Percentiles rank a stretch among this genome's conserved stretches.
Conservation (phyloP, 331 rosid genomes). For the Telfairia occidentalis region DNA sequence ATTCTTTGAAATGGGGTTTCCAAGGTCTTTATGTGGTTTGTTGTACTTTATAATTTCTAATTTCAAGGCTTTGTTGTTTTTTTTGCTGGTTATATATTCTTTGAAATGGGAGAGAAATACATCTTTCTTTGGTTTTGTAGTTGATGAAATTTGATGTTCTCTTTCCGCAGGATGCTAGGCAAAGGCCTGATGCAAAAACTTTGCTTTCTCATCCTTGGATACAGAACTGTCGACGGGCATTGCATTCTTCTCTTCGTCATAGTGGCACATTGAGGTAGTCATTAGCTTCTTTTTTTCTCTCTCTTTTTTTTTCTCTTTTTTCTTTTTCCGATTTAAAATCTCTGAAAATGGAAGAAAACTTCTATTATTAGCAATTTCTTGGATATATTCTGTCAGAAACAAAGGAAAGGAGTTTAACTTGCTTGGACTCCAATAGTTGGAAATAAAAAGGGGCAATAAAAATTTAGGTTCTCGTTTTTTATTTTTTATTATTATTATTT, state of each 20-base stretch:
- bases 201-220: slow-evolving; percentile 97
- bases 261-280: slow-evolving; percentile 76
- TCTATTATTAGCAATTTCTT: neutral
- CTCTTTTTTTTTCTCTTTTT: neutral
- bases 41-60: neutral
- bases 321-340: neutral
- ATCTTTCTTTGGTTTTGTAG: slow-evolving; percentile 7
- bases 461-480: too few species aligned
- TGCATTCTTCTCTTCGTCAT: slow-evolving; percentile 94
- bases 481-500: too few species aligned
- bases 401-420: neutral
- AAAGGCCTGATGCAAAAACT: slow-evolving; percentile 97
- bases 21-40: neutral
- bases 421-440: neutral
- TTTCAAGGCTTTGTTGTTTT: neutral
- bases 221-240: slow-evolving; percentile 64
- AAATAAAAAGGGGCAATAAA: neutral
- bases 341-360: neutral
- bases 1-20: neutral
- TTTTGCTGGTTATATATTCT: neutral
- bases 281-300: too few species aligned
- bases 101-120: neutral
- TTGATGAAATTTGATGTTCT: slow-evolving; percentile 10
- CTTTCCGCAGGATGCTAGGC: slow-evolving; percentile 84
- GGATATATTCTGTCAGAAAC: neutral